These are phyloP conservation scores for Tolypocladium ovalisporum DNA, from an alignment of 2,329 filamentous ascomycete species.

Conservation along the genomic window DNA sequence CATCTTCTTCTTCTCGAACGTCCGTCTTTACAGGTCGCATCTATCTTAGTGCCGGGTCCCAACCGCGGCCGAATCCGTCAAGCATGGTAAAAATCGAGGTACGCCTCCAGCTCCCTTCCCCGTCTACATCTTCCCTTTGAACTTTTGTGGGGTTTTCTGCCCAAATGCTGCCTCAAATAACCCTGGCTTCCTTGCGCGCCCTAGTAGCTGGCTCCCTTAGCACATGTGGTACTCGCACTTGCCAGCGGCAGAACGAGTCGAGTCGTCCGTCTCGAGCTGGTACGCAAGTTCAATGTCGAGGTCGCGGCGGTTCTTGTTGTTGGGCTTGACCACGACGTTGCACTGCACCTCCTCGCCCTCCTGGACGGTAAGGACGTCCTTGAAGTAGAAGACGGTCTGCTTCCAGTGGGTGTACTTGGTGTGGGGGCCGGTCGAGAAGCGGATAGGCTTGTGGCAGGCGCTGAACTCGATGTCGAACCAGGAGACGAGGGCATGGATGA, in stretches of 20 bases:
- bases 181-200: not conserved
- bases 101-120: not conserved
- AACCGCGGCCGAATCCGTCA: not conserved
- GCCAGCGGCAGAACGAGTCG: constrained; percentile 57
- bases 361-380: constrained; percentile 85
- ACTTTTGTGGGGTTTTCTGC: not conserved
- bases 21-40: not conserved
- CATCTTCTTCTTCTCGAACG: not conserved
- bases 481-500: constrained; percentile 88
- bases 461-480: constrained; percentile 99
- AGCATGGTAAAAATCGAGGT: not conserved
- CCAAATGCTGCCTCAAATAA: not conserved
- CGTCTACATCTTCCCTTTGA: not conserved
- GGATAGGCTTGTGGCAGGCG: constrained; percentile 94
- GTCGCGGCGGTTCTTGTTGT: constrained; percentile 88
- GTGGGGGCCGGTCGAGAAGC: constrained; percentile 93
- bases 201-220: constrained; percentile 23
- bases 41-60: not conserved
- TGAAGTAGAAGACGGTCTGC: constrained; percentile 97
- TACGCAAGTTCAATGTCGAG: constrained; percentile 86
- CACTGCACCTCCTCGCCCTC: constrained; percentile 71
- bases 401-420: constrained; percentile 99
- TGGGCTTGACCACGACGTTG: constrained; percentile 72
- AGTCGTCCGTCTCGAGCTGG: constrained; percentile 65
- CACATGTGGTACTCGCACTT: constrained; percentile 72